A percentile compares a stretch with the other conserved stretches of the same genome.
Evolutionary conservation across 2,329 filamentous ascomycete species (phyloP).

Genomic region (Fusarium nelsonii): DNA sequence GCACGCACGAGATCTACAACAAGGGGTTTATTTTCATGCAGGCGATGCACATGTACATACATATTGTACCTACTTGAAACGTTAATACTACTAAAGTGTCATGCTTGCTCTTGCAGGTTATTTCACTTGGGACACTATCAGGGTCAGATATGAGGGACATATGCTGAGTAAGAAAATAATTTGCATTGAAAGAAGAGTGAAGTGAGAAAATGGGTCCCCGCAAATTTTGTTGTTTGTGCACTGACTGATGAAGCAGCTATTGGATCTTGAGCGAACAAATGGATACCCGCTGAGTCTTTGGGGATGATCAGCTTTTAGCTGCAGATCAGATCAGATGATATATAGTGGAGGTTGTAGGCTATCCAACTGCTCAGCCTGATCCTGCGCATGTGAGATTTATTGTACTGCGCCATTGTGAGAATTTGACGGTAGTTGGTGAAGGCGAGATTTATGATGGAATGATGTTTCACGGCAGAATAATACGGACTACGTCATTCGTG

Average conservation of each 20-base stretch:
- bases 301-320: conserved; percentile 9
- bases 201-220: too few species aligned
- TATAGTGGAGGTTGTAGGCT: neutral
- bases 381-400: conserved; percentile 6
- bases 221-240: too few species aligned
- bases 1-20: conserved; percentile 7
- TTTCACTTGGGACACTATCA: neutral
- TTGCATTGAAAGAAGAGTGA: neutral
- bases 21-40: neutral
- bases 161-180: neutral
- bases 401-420: conserved; percentile 4
- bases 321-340: conserved; percentile 13
- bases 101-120: too few species aligned
- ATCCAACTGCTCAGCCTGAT: neutral
- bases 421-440: neutral
- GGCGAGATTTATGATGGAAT: neutral
- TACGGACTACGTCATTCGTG: conserved; percentile 3
- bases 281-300: neutral
- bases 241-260: too few species aligned
- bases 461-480: neutral
- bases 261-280: neutral
- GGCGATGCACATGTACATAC: neutral
- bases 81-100: neutral
- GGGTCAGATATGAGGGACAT: neutral
- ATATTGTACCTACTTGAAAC: neutral